Evolutionary conservation across 176 grass and related monocot genomes (phyloP).

Genomic region (Carex cristatella): DNA sequence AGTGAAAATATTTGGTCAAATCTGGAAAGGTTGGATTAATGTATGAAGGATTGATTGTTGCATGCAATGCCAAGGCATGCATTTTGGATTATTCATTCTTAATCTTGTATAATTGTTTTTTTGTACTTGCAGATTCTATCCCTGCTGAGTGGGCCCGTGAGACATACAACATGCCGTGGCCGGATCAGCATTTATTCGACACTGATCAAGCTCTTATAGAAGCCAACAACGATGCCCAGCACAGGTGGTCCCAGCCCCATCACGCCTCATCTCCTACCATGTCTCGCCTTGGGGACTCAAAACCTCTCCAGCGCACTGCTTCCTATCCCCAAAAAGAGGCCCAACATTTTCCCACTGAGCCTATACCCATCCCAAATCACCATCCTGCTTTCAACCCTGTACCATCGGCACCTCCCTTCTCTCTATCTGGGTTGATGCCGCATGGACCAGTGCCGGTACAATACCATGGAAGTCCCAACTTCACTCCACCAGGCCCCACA

Average conservation of each 20-base stretch:
- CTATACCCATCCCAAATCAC: conserved; percentile 53
- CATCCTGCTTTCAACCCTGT: conserved; percentile 35
- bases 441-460: not conserved
- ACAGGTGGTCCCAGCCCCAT: conserved; percentile 40
- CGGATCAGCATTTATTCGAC: conserved; percentile 43
- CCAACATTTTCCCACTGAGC: conserved; percentile 47
- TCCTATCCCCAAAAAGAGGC: conserved; percentile 58
- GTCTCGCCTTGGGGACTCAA: conserved; percentile 32
- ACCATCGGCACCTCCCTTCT: conserved; percentile 41
- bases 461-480: conserved; percentile 17
- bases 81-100: not conserved
- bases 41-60: not conserved
- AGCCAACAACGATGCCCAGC: conserved; percentile 33
- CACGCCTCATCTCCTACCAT: conserved; percentile 29
- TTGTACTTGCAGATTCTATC: conserved; percentile 34
- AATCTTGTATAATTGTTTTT: conserved; percentile 22
- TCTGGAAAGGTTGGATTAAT: conserved; percentile 9
- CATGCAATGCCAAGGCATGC: conserved; percentile 6
- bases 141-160: conserved; percentile 46
- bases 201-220: conserved; percentile 26
- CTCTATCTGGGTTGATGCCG: conserved; percentile 15
- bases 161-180: conserved; percentile 34
- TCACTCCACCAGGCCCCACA: conserved; percentile 16
- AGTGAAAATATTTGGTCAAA: not conserved
- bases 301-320: conserved; percentile 48